Evolutionary conservation across 139 green algal species (phyloP).

Genomic region (Volvox africanus): DNA sequence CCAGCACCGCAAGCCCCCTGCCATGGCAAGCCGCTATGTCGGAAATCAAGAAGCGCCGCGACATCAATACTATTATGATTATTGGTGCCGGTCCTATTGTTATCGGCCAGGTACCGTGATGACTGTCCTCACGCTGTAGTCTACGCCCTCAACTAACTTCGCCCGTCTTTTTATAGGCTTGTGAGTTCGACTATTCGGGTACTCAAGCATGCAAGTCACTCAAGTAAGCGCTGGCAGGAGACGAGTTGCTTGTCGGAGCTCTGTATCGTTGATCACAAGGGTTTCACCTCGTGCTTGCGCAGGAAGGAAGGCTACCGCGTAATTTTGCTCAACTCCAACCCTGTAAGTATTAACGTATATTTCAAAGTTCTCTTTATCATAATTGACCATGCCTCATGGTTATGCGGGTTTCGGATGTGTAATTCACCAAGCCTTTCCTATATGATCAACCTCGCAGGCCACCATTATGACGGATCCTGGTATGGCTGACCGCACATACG

Average conservation of each 20-base stretch:
- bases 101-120: constrained; percentile 91
- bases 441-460: constrained; percentile 65
- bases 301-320: constrained; percentile 96
- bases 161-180: constrained; percentile 78
- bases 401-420: constrained; percentile 25
- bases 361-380: background rate
- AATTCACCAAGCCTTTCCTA: background rate
- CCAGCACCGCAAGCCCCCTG: constrained; percentile 23
- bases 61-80: constrained; percentile 83
- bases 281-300: constrained; percentile 40
- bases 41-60: constrained; percentile 76
- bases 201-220: constrained; percentile 99
- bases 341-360: constrained; percentile 64
- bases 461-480: constrained; percentile 99
- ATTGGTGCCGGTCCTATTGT: constrained; percentile 98
- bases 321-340: constrained; percentile 98
- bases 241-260: background rate
- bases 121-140: background rate
- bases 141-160: background rate
- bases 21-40: constrained; percentile 76
- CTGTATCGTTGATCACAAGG: constrained; percentile 25
- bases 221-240: constrained; percentile 66
- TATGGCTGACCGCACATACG: constrained; percentile 97
- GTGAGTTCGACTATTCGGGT: constrained; percentile 99
- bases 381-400: background rate